Conservation (phyloP, 768 basidiomycete species). For the Calocybe indica region DNA sequence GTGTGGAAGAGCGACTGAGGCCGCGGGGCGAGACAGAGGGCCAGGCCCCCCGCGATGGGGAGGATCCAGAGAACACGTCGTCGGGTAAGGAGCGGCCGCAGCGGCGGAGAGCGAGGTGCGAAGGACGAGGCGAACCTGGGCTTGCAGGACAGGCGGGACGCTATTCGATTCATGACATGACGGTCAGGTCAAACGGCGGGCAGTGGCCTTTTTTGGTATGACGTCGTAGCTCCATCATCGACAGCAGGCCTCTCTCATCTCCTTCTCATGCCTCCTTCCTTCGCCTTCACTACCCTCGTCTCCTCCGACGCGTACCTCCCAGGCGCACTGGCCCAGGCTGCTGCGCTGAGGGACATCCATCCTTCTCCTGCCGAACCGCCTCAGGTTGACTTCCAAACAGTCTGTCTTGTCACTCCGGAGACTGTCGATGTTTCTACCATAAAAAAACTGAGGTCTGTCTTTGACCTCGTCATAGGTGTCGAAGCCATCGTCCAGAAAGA, state of each 20-base stretch:
- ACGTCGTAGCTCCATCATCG: background rate
- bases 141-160: no score
- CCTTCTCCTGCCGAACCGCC: constrained; percentile 48
- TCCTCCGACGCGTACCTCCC: constrained; percentile 92
- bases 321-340: constrained; percentile 82
- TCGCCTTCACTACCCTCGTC: constrained; percentile 88
- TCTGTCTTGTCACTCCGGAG: constrained; percentile 93
- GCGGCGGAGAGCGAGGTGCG: constrained; percentile 18
- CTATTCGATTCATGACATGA: no score
- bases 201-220: no score
- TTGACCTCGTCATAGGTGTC: constrained; percentile 85
- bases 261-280: constrained; percentile 52
- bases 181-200: no score
- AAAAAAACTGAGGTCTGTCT: constrained; percentile 73
- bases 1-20: constrained; percentile 36
- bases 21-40: constrained; percentile 40
- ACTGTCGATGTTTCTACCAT: constrained; percentile 81
- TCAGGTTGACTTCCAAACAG: constrained; percentile 68
- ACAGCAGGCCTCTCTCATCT: constrained; percentile 15
- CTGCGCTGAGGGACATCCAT: constrained; percentile 80
- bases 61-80: constrained; percentile 44
- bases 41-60: constrained; percentile 51
- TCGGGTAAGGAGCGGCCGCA: constrained; percentile 2
- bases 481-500: constrained; percentile 78
- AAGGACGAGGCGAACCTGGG: constrained; percentile 11